Percentiles rank a stretch among this genome's conserved stretches.
phyloP scores from a whole-genome alignment of 192 early-diverging fungal genomes.

The Rhizoclosmatium sp. region DNA sequence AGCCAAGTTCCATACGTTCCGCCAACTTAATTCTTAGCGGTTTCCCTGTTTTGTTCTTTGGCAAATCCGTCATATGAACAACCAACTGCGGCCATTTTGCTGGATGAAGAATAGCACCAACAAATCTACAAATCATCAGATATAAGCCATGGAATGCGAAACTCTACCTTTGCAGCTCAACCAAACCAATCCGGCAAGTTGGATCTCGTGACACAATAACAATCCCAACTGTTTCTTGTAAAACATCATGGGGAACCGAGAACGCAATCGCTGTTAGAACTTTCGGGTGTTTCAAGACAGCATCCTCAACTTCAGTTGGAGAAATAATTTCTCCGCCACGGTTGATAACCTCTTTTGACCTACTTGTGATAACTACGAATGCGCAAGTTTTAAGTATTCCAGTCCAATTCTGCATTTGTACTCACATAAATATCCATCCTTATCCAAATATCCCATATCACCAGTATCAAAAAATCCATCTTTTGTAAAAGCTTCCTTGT shows the following conservation, averaged over 20 bases:
- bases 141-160: background rate
- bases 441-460: slow-evolving; percentile 81
- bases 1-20: slow-evolving; percentile 44
- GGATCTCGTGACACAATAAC: slow-evolving; percentile 39
- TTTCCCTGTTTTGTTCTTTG: slow-evolving; percentile 53
- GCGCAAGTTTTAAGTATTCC: slow-evolving; percentile 35
- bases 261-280: slow-evolving; percentile 50
- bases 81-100: slow-evolving; percentile 53
- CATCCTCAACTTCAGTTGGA: slow-evolving; percentile 80
- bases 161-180: slow-evolving; percentile 27
- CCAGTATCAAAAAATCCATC: slow-evolving; percentile 83
- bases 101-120: slow-evolving; percentile 46
- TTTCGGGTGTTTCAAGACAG: slow-evolving; percentile 54
- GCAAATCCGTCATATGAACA: slow-evolving; percentile 54
- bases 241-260: slow-evolving; percentile 48
- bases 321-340: slow-evolving; percentile 91
- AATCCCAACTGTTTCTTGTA: slow-evolving; percentile 57
- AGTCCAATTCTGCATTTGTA: background rate
- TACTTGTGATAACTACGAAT: slow-evolving; percentile 74
- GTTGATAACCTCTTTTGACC: slow-evolving; percentile 91
- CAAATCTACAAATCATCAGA: slow-evolving; percentile 23
- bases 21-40: slow-evolving; percentile 53
- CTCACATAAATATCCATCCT: slow-evolving; percentile 72
- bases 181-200: slow-evolving; percentile 28
- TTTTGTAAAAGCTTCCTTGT: slow-evolving; percentile 42